These are phyloP conservation scores for Phtheirospermum japonicum DNA, from an alignment of 257 asterid species.

Conservation along the genomic window DNA sequence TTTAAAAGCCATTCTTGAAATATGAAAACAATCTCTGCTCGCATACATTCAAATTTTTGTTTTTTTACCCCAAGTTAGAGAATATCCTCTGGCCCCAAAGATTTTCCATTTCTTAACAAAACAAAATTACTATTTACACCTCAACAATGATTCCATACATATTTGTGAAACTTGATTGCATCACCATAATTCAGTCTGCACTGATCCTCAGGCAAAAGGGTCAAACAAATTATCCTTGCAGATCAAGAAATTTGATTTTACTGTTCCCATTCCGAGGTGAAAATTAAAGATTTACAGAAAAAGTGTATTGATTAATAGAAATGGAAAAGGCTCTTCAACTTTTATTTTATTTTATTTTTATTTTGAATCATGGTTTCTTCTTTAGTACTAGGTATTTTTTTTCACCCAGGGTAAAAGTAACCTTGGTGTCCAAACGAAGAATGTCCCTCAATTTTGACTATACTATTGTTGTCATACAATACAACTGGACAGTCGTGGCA, in stretches of 20 bases:
- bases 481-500: not conserved
- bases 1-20: constrained; percentile 12
- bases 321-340: constrained; percentile 21
- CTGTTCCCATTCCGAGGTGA: constrained; percentile 5
- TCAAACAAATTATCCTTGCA: constrained; percentile 25
- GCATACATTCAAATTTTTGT: not conserved
- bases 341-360: not conserved
- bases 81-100: constrained; percentile 26
- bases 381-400: constrained; percentile 2
- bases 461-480: constrained; percentile 17
- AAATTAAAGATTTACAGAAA: not conserved
- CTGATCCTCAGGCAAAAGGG: constrained; percentile 27
- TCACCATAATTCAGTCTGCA: constrained; percentile 20
- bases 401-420: constrained; percentile 28
- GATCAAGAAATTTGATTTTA: constrained; percentile 31
- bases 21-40: not conserved
- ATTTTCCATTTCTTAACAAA: constrained; percentile 28
- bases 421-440: constrained; percentile 20
- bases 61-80: constrained; percentile 15
- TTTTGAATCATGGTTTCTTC: not conserved
- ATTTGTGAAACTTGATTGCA: constrained; percentile 33
- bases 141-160: constrained; percentile 36
- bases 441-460: constrained; percentile 23
- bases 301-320: not conserved
- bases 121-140: constrained; percentile 14